Conservation (phyloP, 805 yeast species). For the Barnettozyma populi region DNA sequence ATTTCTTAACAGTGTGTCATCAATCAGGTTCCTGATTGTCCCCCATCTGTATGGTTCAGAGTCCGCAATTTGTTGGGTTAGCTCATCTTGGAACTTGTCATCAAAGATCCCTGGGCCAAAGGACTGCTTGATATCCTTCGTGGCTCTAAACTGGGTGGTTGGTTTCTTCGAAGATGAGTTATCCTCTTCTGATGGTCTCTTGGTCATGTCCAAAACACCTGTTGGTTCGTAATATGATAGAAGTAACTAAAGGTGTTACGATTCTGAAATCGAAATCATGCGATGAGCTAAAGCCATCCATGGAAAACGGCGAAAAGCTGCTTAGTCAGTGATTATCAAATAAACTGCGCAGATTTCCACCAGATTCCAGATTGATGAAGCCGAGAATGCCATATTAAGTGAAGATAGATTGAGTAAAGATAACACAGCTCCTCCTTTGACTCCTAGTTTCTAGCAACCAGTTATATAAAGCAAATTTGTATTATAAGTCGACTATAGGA, state of each 20-base stretch:
- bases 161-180: conserved; percentile 8
- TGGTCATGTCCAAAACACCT: neutral
- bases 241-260: neutral
- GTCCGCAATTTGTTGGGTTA: conserved; percentile 40
- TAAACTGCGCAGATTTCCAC: no score
- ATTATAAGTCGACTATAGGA: neutral
- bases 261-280: neutral
- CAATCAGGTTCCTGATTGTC: conserved; percentile 62
- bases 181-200: neutral
- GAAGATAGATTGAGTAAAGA: no score
- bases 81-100: conserved; percentile 30
- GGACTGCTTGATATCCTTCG: conserved; percentile 32
- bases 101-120: conserved; percentile 48
- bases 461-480: neutral
- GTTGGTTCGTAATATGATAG: neutral
- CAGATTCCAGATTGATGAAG: no score
- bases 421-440: no score
- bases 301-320: neutral
- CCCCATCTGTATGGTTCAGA: conserved; percentile 92
- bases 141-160: conserved; percentile 13
- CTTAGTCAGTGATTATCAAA: neutral
- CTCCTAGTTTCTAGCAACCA: neutral
- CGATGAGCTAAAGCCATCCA: neutral
- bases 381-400: no score
- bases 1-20: conserved; percentile 68